phyloP scores from a whole-genome alignment of 495 filamentous ascomycete species.

The Lophium mytilinum region DNA sequence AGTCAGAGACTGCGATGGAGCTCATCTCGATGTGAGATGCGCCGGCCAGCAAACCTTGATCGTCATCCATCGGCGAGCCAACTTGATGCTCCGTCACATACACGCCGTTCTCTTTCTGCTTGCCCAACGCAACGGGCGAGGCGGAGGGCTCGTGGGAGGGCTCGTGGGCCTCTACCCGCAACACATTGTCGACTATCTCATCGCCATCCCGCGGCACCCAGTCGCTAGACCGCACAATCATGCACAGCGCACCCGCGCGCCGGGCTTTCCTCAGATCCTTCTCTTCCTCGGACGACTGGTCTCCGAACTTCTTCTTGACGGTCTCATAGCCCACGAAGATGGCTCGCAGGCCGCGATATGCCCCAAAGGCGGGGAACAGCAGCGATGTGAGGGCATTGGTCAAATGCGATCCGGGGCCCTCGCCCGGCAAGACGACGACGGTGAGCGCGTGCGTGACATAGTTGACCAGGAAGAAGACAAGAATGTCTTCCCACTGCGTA shows the following conservation, averaged over 20 bases:
- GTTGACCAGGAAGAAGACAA: conserved; percentile 27
- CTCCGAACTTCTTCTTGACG: too few species aligned
- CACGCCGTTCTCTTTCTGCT: too few species aligned
- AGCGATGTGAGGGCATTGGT: conserved; percentile 5
- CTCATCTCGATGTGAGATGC: too few species aligned
- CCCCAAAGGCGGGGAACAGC: conserved; percentile 10
- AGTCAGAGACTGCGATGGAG: too few species aligned
- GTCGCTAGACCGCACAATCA: conserved; percentile 10
- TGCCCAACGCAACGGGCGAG: too few species aligned
- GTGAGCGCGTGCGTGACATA: conserved; percentile 31
- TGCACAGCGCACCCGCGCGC: conserved; percentile 16
- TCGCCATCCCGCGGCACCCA: conserved; percentile 13
- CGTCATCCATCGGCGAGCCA: too few species aligned
- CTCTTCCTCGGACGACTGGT: not conserved
- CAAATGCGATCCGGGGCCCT: not conserved
- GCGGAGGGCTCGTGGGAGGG: too few species aligned
- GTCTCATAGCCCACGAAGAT: conserved; percentile 2
- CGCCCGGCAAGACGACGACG: conserved; percentile 11
- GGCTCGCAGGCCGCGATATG: conserved; percentile 12
- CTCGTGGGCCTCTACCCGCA: too few species aligned
- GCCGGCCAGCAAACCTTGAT: too few species aligned
- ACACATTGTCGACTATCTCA: not conserved
- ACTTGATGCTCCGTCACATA: too few species aligned
- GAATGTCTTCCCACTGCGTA: conserved; percentile 23
- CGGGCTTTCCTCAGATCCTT: conserved; percentile 10